Base-by-base conservation (phyloP, 2,329 filamentous ascomycete genomes). In the Diaporthe aspalathi region DNA sequence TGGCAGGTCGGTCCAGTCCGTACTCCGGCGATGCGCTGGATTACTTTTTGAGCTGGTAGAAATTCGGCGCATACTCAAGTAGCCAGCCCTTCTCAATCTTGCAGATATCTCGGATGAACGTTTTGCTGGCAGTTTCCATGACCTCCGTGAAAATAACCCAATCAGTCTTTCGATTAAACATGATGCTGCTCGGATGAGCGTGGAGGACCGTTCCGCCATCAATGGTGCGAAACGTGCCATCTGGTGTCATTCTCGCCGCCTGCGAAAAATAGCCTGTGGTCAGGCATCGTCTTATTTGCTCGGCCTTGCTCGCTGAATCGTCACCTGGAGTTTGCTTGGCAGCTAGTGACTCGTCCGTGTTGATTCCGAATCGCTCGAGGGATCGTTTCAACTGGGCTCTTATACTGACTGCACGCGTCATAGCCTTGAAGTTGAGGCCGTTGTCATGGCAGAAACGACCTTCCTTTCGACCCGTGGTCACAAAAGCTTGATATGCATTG, bases 91-190 rank as follows among this genome's bases (percentile, higher is more conserved):
- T 97, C 79, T 98, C 93, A 76, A 98, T 93, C 83, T 94, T 96
- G n/a, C 92, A 96, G 72, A 98, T 85, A 81, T 98, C 95, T 69
- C 94, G 87, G 76, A 99, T 97, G 79, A 92, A 98, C 0, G 89
- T 94, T 85, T 98, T 98, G 74, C 89, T 90, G 12, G 92, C 90
- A 5, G 93, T 97, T 83, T 98, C 94, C 86, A 97, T 90, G 47
- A 97, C 90, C 82, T 98, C 95, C 77, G 97, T 93, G 78, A 98
- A 99, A 43, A 99, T 88, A 12, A 98, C 94, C 94, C 95, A 98
- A 74, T 98, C 94, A 14, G 94, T 94, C 84, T 97, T 98, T 70
- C 95, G 91, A 81, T 97, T 97, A 85, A 98, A 98, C 90, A 98
- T 94, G 75, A 98, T 83, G 49, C 93, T 97, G 78, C 90, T 97